Conservation (phyloP, 441 rosid genomes). For the Aleurites moluccanus region DNA sequence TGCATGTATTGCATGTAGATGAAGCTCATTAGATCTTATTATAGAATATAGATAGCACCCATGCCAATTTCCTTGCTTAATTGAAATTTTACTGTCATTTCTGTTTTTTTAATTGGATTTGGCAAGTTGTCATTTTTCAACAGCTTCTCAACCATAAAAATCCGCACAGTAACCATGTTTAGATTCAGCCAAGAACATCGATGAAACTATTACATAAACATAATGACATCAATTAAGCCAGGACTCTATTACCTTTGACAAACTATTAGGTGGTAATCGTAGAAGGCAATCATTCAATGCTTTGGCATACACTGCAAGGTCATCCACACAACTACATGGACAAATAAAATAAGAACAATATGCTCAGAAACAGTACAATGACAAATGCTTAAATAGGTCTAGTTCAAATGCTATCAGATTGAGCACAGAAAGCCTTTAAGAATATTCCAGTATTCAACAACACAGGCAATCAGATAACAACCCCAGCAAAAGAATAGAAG, state of each 20-base stretch:
- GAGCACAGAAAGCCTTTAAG: not conserved
- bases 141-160: not conserved
- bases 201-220: slow-evolving; percentile 1
- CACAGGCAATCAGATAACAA: slow-evolving; percentile 1
- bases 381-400: not conserved
- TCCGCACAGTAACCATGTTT: not conserved
- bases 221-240: slow-evolving; percentile 12
- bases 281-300: slow-evolving; percentile 74
- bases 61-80: slow-evolving; percentile 2
- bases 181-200: not conserved
- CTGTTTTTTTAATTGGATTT: not conserved
- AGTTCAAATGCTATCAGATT: too few relatives aligned
- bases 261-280: slow-evolving; percentile 77
- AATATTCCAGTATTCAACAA: slow-evolving; percentile 8
- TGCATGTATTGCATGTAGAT: not conserved
- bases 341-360: slow-evolving; percentile 16
- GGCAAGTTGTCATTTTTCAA: not conserved
- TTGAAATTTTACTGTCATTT: not conserved
- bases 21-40: slow-evolving; percentile 6
- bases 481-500: not conserved
- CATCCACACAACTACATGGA: slow-evolving; percentile 61
- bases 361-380: slow-evolving; percentile 7
- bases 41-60: not conserved
- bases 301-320: slow-evolving; percentile 65
- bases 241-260: slow-evolving; percentile 64